Evolutionary conservation across 108 stramenopile species (phyloP), one percentile per base, ranked within the genome.

Genomic region (Discostella stelligeroides): DNA sequence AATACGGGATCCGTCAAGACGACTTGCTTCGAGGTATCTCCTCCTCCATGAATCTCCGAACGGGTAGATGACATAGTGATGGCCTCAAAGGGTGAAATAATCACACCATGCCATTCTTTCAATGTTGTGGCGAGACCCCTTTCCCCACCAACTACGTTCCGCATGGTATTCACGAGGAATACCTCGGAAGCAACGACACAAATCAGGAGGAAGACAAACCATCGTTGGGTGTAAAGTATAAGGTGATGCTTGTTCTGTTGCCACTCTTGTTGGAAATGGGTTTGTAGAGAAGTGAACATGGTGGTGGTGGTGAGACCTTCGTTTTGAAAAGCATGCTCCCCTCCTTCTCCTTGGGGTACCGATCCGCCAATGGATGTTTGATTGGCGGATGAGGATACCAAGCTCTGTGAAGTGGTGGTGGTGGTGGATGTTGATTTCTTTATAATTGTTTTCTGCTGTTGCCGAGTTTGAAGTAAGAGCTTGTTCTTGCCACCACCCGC

Each of bases 1-100:
- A 70, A 55, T 7, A n/a, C 25, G 0, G 76, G 76, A 55, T 70
- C 69, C 4, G 57, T 30, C 8, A 61, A 47, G 17, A 65, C 34
- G 13, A 64, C 49, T 60, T 64, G 50, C 49, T 7, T 6, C 12
- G 49, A 25, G 21, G 21, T 14, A 20, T 9, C 49, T 21, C 11
- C 20, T 28, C 28, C 20, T 48, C 25, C 7, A 34, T 53, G 11
- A 34, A 5, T 34, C 34, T 34, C 34, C 34, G 6, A 5, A 5
- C 34, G 34, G 34, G 34, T 13, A 45, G n/a, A n/a, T n/a, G n/a
- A n/a, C n/a, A n/a, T n/a, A n/a, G n/a, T n/a, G 40, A 40, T 40
- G 40, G 10, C n/a, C 7, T 40, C 43, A 45, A 10, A 2, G n/a
- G 43, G 43, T n/a, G 13, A 2, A 45, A 4, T 1, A 45, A 60